A percentile compares a stretch with the other conserved stretches of the same genome.
Evolutionary conservation across 176 grass and related monocot genomes (phyloP).

Genomic region (Areca catechu): DNA sequence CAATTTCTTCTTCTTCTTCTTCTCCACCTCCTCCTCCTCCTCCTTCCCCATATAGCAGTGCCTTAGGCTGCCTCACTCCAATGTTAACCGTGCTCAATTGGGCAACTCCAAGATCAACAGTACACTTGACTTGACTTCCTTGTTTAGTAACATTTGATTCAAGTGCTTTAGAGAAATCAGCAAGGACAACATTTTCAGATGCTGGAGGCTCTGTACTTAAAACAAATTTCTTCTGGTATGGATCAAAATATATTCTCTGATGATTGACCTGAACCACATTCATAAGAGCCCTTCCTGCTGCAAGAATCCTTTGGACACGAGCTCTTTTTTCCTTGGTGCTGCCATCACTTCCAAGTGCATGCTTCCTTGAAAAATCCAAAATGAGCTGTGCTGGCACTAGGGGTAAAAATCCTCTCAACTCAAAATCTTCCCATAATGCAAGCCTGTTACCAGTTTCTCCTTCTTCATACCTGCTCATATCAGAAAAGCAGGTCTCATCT

Average conservation of each 20-base stretch:
- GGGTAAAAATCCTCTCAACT: conserved; percentile 81
- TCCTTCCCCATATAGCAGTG: conserved; percentile 41
- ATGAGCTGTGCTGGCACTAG: conserved; percentile 70
- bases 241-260: conserved; percentile 67
- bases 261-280: conserved; percentile 55
- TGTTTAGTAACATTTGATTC: conserved; percentile 12
- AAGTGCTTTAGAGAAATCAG: conserved; percentile 1
- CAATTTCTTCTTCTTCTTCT: conserved; percentile 85
- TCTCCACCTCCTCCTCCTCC: conserved; percentile 68
- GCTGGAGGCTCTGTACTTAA: conserved; percentile 43
- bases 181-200: conserved; percentile 8
- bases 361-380: conserved; percentile 84
- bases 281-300: conserved; percentile 49
- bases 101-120: conserved; percentile 16
- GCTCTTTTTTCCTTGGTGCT: conserved; percentile 49
- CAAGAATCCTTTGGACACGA: conserved; percentile 64
- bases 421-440: conserved; percentile 78
- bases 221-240: conserved; percentile 53
- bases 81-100: conserved; percentile 11
- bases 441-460: conserved; percentile 68
- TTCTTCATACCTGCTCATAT: conserved; percentile 67
- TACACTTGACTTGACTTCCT: conserved; percentile 13
- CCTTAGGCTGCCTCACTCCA: conserved; percentile 12
- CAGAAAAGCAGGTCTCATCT: conserved; percentile 71
- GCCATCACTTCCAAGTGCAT: conserved; percentile 44